Conservation (phyloP, 805 yeast genomes). For the Wickerhamiella shivajii region DNA sequence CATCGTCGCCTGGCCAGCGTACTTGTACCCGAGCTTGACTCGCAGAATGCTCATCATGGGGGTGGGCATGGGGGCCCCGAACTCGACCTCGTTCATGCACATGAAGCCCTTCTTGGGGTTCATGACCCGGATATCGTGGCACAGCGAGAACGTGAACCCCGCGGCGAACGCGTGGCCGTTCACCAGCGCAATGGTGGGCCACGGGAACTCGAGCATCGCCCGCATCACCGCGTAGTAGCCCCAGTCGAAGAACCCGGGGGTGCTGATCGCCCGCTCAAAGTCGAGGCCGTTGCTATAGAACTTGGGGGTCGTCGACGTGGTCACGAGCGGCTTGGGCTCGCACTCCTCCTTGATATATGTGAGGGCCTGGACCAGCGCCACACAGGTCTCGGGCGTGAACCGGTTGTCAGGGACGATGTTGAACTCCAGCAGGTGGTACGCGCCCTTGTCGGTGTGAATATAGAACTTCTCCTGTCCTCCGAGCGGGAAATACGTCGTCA, state of each 20-base stretch:
- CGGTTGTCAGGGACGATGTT: conserved; percentile 26
- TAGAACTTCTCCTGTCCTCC: conserved; percentile 9
- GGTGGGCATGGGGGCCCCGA: conserved; percentile 26
- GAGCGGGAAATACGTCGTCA: conserved; percentile 11
- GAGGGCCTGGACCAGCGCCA: conserved; percentile 24
- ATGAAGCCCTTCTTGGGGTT: conserved; percentile 26
- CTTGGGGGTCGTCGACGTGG: conserved; percentile 25
- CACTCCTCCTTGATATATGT: conserved; percentile 19
- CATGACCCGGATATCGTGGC: conserved; percentile 29
- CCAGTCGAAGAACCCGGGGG: conserved; percentile 24
- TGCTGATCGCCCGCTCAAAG: conserved; percentile 23
- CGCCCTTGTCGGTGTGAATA: conserved; percentile 13
- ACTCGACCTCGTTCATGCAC: conserved; percentile 28
- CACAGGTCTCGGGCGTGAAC: conserved; percentile 22
- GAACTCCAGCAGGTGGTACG: conserved; percentile 23
- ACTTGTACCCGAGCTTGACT: conserved; percentile 20
- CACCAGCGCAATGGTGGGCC: conserved; percentile 28
- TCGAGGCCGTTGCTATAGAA: conserved; percentile 29
- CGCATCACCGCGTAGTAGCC: conserved; percentile 23
- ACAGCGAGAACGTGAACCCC: conserved; percentile 27
- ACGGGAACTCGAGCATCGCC: conserved; percentile 25
- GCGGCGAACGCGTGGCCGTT: conserved; percentile 32
- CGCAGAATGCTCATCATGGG: conserved; percentile 26
- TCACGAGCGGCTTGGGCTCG: conserved; percentile 24
- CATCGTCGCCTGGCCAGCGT: conserved; percentile 22